A percentile compares a stretch with the other conserved stretches of the same genome.
Evolutionary conservation across 2,329 filamentous ascomycete species (phyloP).

Genomic region (Aureobasidium uvarum): DNA sequence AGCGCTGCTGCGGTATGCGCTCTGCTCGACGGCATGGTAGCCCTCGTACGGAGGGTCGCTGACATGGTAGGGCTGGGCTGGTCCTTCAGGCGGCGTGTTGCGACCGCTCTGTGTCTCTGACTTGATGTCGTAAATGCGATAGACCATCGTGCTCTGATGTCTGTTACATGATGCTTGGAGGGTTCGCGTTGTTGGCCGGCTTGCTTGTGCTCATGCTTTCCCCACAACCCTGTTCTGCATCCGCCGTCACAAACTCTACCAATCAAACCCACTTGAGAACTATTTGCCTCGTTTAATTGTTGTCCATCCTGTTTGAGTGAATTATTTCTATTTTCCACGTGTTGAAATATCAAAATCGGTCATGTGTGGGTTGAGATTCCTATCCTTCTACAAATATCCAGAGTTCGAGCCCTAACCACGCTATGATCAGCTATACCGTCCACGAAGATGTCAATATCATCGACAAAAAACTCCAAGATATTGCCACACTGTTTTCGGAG

Average conservation of each 20-base stretch:
- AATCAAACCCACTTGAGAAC: background rate
- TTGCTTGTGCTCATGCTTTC: background rate
- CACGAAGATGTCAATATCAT: background rate
- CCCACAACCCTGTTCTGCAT: constrained; percentile 7
- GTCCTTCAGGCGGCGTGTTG: constrained; percentile 50
- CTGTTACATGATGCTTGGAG: background rate
- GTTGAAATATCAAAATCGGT: background rate
- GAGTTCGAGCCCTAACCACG: background rate
- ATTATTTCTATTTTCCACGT: background rate
- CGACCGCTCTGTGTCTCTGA: constrained; percentile 24
- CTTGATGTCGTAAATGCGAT: constrained; percentile 37
- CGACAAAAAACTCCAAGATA: background rate
- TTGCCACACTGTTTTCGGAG: background rate
- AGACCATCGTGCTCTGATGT: constrained; percentile 36
- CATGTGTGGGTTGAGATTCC: background rate
- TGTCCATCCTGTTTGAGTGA: background rate
- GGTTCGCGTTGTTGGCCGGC: background rate
- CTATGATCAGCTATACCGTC: background rate
- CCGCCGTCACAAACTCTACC: background rate
- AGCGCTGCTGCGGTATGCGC: constrained; percentile 69
- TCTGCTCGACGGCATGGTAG: constrained; percentile 56
- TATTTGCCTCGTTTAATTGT: background rate
- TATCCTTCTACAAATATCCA: too few species aligned
- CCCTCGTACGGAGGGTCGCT: constrained; percentile 62
- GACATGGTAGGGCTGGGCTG: constrained; percentile 50